phyloP scores from a whole-genome alignment of 306 rosid genomes.

The Vigna trinervia region DNA sequence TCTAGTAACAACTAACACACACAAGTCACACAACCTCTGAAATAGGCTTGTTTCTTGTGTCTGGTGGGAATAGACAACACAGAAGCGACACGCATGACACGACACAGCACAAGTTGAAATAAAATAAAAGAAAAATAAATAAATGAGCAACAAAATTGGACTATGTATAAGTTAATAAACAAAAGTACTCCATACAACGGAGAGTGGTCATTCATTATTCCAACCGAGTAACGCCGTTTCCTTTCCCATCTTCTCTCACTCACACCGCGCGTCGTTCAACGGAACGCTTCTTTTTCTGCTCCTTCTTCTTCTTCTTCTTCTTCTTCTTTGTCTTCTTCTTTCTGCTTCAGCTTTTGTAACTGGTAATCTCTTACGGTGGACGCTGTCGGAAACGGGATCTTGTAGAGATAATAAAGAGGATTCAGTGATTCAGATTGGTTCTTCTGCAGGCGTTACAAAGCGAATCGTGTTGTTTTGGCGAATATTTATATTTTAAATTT shows the following conservation, averaged over 20 bases:
- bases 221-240: slow-evolving; percentile 50
- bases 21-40: slow-evolving; percentile 1
- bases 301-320: neutral
- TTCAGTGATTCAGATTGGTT: slow-evolving; percentile 28
- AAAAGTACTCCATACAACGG: slow-evolving; percentile 1
- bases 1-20: slow-evolving; percentile 37
- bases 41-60: slow-evolving; percentile 40
- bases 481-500: too few relatives aligned
- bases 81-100: slow-evolving; percentile 42
- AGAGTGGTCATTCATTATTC: slow-evolving; percentile 25
- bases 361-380: neutral
- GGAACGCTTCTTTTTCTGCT: neutral
- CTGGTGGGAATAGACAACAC: slow-evolving; percentile 44
- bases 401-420: slow-evolving; percentile 38
- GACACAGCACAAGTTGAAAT: slow-evolving; percentile 44
- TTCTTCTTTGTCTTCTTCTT: too few relatives aligned
- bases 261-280: neutral
- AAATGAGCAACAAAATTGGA: neutral
- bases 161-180: slow-evolving; percentile 32
- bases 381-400: slow-evolving; percentile 41
- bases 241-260: slow-evolving; percentile 18
- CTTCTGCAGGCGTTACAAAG: neutral
- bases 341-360: neutral
- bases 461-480: neutral
- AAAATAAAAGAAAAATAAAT: neutral